Evolutionary conservation across 371 early-diverging fungal species (phyloP), one percentile per base, ranked within the genome.

Genomic region (Conidiobolus incongruus): DNA sequence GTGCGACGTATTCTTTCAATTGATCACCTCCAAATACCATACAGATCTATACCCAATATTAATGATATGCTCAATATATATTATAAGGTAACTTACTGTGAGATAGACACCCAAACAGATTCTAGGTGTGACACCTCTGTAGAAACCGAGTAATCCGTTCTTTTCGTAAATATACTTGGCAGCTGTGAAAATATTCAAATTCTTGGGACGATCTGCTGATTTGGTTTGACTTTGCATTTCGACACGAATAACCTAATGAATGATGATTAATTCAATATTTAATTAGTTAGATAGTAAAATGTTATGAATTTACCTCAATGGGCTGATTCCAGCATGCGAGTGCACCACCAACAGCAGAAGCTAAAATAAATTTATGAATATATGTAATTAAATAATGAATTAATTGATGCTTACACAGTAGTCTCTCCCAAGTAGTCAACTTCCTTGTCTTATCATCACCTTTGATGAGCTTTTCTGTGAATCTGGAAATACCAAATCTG

Each of bases 211-310:
- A 38, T 77, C 84, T 11, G 51, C 72, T 1, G 70, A 60, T 61
- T 89, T 79, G 38, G 81, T 66, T 58, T 88, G 90, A 43, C 72
- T 71, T 61, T 93, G 91, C 92, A 94, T 92, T 53, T 94, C 94
- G 10, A 94, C 82, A 26, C 94, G 81, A 39, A 94, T 92, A 28
- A 93, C 93, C 43, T 6, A 31, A 29, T 4, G n/a, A 15, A 26
- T 26, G 17, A 0, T 17, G 4, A 17, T 28, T 36, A 23, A 21
- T 13, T 1, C 26, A 41, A 37, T 40, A 24, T 0, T 24, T 1
- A 3, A 20, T 11, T 5, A 12, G 11, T 16, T 35, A 0, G 8
- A 20, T n/a, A 34, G 17, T 5, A 12, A 24, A 23, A 23, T 36
- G 12, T n/a, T 23, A n/a, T n/a, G n/a, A n/a, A n/a, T n/a, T n/a